phyloP scores from a whole-genome alignment of 169 alveolate species.

The Plasmodium reichenowi region DNA sequence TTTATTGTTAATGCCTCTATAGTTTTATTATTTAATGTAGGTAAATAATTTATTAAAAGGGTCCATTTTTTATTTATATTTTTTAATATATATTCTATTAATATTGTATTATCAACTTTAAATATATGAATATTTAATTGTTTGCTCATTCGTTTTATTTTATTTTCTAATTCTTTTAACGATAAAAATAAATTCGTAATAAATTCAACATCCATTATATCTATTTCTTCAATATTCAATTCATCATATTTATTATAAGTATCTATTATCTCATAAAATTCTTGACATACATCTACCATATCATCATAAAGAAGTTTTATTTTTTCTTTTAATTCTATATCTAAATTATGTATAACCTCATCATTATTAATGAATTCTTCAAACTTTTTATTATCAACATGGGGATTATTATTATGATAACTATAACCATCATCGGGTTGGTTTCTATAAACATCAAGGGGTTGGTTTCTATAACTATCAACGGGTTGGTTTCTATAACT shows the following conservation, averaged over 20 bases:
- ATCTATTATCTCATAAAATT: constrained; percentile 5
- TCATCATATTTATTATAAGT: constrained; percentile 25
- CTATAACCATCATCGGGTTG: too few relatives aligned
- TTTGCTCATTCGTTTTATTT: constrained; percentile 35
- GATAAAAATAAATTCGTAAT: constrained; percentile 22
- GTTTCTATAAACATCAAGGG: too few relatives aligned
- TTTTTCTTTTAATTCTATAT: constrained; percentile 42
- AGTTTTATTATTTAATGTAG: constrained; percentile 37
- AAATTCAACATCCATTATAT: constrained; percentile 26
- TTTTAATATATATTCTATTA: constrained; percentile 26
- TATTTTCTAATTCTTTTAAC: constrained; percentile 36
- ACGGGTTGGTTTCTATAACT: too few relatives aligned
- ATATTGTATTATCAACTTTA: constrained; percentile 20
- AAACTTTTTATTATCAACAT: neutral
- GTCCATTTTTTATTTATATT: constrained; percentile 41
- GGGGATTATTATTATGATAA: too few relatives aligned
- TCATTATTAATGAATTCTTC: neutral
- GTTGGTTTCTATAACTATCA: too few relatives aligned
- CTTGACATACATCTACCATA: constrained; percentile 39
- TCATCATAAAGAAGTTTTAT: constrained; percentile 9
- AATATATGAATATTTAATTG: constrained; percentile 20
- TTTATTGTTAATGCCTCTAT: constrained; percentile 4
- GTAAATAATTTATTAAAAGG: constrained; percentile 35
- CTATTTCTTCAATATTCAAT: constrained; percentile 24
- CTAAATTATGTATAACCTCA: constrained; percentile 3